Evolutionary conservation across 1,284 basidiomycete species (phyloP).

Genomic region (Agroathelia rolfsii): DNA sequence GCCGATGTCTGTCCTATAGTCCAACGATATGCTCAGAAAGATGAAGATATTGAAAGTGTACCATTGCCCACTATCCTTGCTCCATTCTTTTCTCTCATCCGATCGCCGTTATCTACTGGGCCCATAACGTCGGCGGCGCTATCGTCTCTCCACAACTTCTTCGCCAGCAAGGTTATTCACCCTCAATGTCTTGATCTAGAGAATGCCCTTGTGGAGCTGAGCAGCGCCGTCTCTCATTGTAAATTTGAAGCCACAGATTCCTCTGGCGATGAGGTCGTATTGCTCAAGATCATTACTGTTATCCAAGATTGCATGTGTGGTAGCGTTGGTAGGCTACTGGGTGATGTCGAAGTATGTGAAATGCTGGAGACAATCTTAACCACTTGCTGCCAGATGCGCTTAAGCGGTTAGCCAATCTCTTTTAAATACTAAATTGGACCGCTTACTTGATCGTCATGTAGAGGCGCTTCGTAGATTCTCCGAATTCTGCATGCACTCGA

Average conservation of each 20-base stretch:
- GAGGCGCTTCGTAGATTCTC: conserved; percentile 88
- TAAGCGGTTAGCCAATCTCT: conserved; percentile 82
- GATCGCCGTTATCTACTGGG: conserved; percentile 87
- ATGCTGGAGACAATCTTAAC: conserved; percentile 97
- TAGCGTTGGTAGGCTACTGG: conserved; percentile 55
- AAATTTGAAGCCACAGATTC: conserved; percentile 97
- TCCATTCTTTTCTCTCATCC: conserved; percentile 89
- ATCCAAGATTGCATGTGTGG: conserved; percentile 80
- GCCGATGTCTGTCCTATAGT: conserved; percentile 19
- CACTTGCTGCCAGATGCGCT: conserved; percentile 92
- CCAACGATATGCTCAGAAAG: background rate
- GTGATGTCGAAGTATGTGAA: conserved; percentile 94
- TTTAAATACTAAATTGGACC: conserved; percentile 1
- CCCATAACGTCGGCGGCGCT: conserved; percentile 89
- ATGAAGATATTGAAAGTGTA: conserved; percentile 46
- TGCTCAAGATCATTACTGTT: conserved; percentile 86
- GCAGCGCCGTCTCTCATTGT: conserved; percentile 87
- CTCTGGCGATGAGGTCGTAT: conserved; percentile 91
- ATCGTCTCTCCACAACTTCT: conserved; percentile 80
- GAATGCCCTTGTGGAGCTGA: conserved; percentile 73
- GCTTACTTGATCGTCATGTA: conserved; percentile 29
- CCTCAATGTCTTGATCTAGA: conserved; percentile 42
- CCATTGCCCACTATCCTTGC: conserved; percentile 57
- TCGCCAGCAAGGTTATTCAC: conserved; percentile 67
- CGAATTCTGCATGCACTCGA: conserved; percentile 85